These are phyloP conservation scores for Blastosporella zonata DNA, from an alignment of 1,284 basidiomycete species.

Conservation along the genomic window DNA sequence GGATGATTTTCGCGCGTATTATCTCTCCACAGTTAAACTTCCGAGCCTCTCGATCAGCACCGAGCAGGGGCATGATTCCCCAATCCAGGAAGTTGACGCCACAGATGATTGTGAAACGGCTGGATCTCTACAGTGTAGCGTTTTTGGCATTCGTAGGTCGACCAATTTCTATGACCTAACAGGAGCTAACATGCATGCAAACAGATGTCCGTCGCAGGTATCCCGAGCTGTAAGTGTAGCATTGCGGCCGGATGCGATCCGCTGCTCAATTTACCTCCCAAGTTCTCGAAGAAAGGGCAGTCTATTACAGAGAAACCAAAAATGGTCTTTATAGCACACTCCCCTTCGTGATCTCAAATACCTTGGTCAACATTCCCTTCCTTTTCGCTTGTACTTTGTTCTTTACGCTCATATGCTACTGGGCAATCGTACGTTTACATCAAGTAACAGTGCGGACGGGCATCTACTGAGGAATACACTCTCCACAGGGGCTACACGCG, in stretches of 20 bases:
- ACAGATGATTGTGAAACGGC: constrained; percentile 25
- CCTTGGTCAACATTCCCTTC: constrained; percentile 21
- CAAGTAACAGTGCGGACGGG: neutral
- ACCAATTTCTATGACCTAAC: neutral
- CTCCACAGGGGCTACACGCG: constrained; percentile 41
- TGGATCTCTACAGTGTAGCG: constrained; percentile 53
- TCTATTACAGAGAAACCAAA: constrained; percentile 23
- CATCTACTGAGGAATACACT: neutral
- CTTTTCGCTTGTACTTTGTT: constrained; percentile 18
- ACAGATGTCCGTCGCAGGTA: constrained; percentile 49
- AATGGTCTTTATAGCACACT: constrained; percentile 22
- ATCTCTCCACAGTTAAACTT: constrained; percentile 24
- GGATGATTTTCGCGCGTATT: constrained; percentile 32
- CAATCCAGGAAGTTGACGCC: constrained; percentile 1
- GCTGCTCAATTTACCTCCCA: neutral
- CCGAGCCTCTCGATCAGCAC: constrained; percentile 4
- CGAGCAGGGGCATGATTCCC: constrained; percentile 1
- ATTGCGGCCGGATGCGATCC: neutral
- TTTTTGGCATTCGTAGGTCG: constrained; percentile 54
- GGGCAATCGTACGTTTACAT: constrained; percentile 34
- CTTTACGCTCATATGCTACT: constrained; percentile 27
- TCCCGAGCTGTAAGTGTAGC: constrained; percentile 38
- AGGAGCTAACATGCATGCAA: neutral
- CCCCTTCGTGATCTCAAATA: constrained; percentile 22
- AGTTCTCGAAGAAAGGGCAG: constrained; percentile 39